Percentiles rank a stretch among this genome's conserved stretches.
Evolutionary conservation across 108 stramenopile genomes (phyloP).

Genomic region (Nannochloropsis oceanica): DNA sequence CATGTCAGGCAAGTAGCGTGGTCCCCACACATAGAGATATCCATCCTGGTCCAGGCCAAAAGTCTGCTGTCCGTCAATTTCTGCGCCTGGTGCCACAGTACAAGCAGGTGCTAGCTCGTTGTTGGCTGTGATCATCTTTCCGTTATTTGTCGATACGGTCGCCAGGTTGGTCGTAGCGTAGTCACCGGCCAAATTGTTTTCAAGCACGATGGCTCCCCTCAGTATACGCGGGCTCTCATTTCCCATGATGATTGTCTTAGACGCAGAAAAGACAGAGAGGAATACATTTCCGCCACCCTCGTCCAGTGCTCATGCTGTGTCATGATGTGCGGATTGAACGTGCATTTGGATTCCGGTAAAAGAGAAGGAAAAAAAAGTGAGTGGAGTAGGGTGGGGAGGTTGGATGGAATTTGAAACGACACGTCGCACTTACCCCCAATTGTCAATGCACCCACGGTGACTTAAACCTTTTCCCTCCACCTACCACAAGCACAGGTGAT

Average conservation of each 20-base stretch:
- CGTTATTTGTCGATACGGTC: background rate
- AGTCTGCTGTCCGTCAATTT: background rate
- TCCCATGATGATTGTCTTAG: background rate
- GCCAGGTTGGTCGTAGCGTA: background rate
- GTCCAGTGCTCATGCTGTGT: background rate
- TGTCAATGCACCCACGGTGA: no score
- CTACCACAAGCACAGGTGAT: no score
- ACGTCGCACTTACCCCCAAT: no score
- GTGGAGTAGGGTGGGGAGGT: no score
- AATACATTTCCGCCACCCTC: background rate
- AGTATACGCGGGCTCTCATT: background rate
- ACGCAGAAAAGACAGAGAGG: background rate
- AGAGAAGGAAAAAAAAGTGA: no score
- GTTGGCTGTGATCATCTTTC: background rate
- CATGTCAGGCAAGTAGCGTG: background rate
- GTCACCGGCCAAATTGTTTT: background rate
- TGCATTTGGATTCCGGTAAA: no score
- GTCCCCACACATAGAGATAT: background rate
- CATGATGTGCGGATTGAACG: no score
- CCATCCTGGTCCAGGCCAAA: background rate
- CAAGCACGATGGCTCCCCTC: background rate
- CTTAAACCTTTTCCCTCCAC: no score
- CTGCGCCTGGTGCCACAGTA: background rate
- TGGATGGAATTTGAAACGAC: no score
- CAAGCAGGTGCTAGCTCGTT: background rate